Base-by-base conservation (phyloP, 2,329 filamentous ascomycete genomes). In the Fusarium torreyae region DNA sequence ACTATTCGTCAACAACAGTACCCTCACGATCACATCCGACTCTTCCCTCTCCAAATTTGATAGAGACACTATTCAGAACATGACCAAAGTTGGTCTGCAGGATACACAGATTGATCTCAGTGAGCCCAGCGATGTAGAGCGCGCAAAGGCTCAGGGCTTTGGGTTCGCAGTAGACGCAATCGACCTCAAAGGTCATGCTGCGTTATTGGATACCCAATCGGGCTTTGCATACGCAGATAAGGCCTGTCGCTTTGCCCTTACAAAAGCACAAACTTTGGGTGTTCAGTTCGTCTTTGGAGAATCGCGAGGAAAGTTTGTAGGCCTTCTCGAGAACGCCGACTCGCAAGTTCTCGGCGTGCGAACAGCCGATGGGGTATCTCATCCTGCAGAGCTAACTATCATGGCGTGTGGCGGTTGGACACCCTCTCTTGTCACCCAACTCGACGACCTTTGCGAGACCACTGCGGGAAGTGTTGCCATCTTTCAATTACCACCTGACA, bases 351-450 rank as follows among this genome's bases (percentile, higher is more conserved):
- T 34, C 15, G 46, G 46, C 2, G 22, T 50, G 3, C 17, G 34
- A 14, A 39, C 46, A 2, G 34, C 22, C 5, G 33, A 50, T 26
- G 46, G 34, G 3, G 6, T 6, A 28, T 17, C 24, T 1, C 34
- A 39, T 26, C 8, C 7, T 2, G 46, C 46, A 2, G 46, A 50
- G 34, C 34, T 50, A 2, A 39, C 46, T 28, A 18, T 50, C 22
- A 39, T 50, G 46, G 46, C 33, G 14, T 50, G 46, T 36, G 46
- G 46, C 13, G 46, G 46, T 6, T 50, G 46, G 46, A 50, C 46
- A 5, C 46, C 46, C 2, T 50, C 46, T 11, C 46, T 50, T 26
- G 17, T 50, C 17, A 38, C 46, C 3, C 17, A 38, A 2, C 46
- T 50, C 15, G 46, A 50, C 17, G 39, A 50, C 2, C 17, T 50